Evolutionary conservation across 2,329 filamentous ascomycete genomes (phyloP), one percentile per base, ranked within the genome.

Genomic region (Penicillium sp.): DNA sequence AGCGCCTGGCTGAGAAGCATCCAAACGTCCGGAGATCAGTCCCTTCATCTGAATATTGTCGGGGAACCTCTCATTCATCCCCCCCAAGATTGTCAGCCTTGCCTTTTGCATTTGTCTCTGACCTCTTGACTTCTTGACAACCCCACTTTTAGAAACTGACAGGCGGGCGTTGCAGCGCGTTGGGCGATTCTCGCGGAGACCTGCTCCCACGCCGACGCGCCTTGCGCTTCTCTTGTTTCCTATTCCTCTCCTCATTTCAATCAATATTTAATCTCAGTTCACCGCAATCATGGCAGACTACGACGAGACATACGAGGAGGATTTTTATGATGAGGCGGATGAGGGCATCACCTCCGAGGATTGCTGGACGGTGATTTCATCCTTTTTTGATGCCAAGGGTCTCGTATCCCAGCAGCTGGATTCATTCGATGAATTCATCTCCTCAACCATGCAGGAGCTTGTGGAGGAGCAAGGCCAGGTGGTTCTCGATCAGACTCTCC

Each of bases 331-430:
- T 59, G 85, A 88, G 57, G 85, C 78, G 57, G 85, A 83, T 56
- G 86, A 88, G 59, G 86, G 79, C 38, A 96, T 97, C 78, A 96
- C 92, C 26, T 90, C 92, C 58, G 94, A 97, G 79, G 95, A 99
- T 77, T 97, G 91, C 80, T 99, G 95, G 94, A 89, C 89, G 62
- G 93, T 97, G 69, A 97, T 99, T 73, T 91, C 90, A 54, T 89
- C 94, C 10, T 97, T 97, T 80, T 99, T 99, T 78, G 91, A 97
- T 67, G 84, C 87, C 60, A 99, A 97, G 77, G 93, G 94, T 68
- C 83, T 99, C 31, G 94, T 96, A 22, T 96, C 94, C 16, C 93
- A 99, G 77, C 94, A 99, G 79, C 87, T 97, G 60, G 93, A 97
- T 73, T 99, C 95, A 0, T 99, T 96, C 77, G 91, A 99, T 77